Evolutionary conservation across 805 yeast genomes (phyloP), one percentile per base, ranked within the genome.

Genomic region (Scheffersomyces lignosus): DNA sequence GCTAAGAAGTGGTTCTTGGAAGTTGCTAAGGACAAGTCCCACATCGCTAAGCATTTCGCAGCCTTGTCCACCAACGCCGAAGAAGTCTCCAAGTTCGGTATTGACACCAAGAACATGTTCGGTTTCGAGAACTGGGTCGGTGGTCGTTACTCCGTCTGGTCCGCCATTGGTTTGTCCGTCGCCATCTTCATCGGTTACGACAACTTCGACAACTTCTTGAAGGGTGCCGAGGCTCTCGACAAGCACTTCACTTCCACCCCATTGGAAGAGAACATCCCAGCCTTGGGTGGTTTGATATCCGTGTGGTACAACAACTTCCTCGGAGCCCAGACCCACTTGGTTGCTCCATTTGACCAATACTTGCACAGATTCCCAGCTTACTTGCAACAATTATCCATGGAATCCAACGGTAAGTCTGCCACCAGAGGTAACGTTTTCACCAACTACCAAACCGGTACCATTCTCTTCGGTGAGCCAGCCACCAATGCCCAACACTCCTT

Each of bases 121-220:
- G 98, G 95, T 47, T 93, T 93, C 58, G 96, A 90, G 66, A 83
- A 73, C 71, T 93, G 99, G 99, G 99, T 93, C 48, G 99, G 99
- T 60, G 99, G 99, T 62, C 85, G 99, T 70, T 93, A 93, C 82
- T 93, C 99, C n/a, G 99, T 93, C 45, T 93, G 99, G 99, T 87
- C 96, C 29, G 95, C 99, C 47, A 93, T 93, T 65, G 99, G 99
- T 45, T 80, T 93, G 54, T 87, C 96, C 18, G 91, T 93, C 47
- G 95, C 96, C 54, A 71, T 93, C 52, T 93, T 85, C 80, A 83
- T 93, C 64, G 99, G 99, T 49, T 93, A 63, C 66, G 98, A 93
- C 48, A 87, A 89, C 78, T 93, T 93, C 58, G 91, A 87, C 47
- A 77, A 77, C 43, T 88, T 93, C 79, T 77, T 93, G 58, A 86